Conservation (phyloP, 2,329 filamentous ascomycete genomes). For the Penicillium sp. region DNA sequence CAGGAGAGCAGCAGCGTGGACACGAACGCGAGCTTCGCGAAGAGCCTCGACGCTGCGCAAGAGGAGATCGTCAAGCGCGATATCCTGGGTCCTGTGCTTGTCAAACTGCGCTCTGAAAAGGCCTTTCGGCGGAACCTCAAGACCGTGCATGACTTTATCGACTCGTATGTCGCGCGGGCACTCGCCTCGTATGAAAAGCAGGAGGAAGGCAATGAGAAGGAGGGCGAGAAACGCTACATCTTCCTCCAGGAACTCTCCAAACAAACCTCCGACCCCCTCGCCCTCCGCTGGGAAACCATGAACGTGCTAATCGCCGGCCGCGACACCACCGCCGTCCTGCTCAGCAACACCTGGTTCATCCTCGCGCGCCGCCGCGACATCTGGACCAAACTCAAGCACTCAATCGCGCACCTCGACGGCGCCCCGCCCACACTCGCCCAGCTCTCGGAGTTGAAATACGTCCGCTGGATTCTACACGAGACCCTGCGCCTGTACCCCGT, state of each 20-base stretch:
- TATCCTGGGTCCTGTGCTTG: conserved; percentile 27
- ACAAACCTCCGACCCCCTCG: conserved; percentile 52
- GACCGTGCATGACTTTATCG: conserved; percentile 26
- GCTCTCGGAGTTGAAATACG: conserved; percentile 39
- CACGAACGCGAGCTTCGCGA: no score
- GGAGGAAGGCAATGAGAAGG: neutral
- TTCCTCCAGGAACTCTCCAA: conserved; percentile 55
- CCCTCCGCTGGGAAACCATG: conserved; percentile 54
- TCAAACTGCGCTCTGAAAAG: conserved; percentile 22
- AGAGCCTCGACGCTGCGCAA: conserved; percentile 38
- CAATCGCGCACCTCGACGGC: neutral
- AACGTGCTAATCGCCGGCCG: conserved; percentile 59
- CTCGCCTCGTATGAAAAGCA: conserved; percentile 12
- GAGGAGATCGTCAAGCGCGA: conserved; percentile 31
- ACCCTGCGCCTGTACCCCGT: conserved; percentile 51
- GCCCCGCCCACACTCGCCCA: conserved; percentile 22
- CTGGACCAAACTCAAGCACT: conserved; percentile 17
- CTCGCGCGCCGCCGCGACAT: conserved; percentile 25
- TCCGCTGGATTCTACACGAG: conserved; percentile 41
- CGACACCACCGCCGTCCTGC: conserved; percentile 57
- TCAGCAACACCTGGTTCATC: conserved; percentile 42
- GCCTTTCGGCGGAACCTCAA: conserved; percentile 17
- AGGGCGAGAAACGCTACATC: conserved; percentile 39
- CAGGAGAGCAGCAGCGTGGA: no score
- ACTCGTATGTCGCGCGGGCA: conserved; percentile 29